phyloP scores from a whole-genome alignment of 176 grass and related monocot genomes.

The Leersia perrieri region DNA sequence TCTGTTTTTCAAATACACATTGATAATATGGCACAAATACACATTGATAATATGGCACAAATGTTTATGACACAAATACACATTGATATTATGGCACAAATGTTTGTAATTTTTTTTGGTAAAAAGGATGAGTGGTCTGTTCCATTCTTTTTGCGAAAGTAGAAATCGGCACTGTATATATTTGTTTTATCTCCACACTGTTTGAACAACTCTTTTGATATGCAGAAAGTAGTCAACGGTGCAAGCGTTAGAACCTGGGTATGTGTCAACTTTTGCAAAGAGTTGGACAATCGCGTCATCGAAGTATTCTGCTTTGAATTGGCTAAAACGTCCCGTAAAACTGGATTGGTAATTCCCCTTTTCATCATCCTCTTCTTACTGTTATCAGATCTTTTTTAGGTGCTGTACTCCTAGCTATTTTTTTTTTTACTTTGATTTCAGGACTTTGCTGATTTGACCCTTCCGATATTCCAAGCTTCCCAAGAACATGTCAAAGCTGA shows the following conservation, averaged over 20 bases:
- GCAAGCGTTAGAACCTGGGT: constrained; percentile 18
- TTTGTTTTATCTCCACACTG: neutral
- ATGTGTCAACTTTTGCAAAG: constrained; percentile 22
- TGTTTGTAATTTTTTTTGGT: too few relatives aligned
- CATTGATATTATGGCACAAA: too few relatives aligned
- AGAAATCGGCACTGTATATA: neutral
- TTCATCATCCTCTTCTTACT: neutral
- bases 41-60: too few relatives aligned
- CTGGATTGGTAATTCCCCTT: constrained; percentile 42
- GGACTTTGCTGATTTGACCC: neutral
- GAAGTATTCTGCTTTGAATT: neutral
- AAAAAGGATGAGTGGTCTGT: neutral
- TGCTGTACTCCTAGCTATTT: neutral
- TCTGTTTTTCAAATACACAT: too few relatives aligned
- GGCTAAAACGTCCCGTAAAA: neutral
- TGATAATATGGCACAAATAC: too few relatives aligned
- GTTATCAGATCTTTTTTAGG: neutral
- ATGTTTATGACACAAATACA: too few relatives aligned
- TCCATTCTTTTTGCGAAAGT: neutral
- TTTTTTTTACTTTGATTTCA: constrained; percentile 18
- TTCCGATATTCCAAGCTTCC: constrained; percentile 21
- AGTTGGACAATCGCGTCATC: neutral
- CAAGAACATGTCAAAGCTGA: constrained; percentile 1
- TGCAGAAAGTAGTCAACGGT: constrained; percentile 45
- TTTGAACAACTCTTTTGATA: constrained; percentile 9